Evolutionary conservation across 371 early-diverging fungal species (phyloP), one percentile per base, ranked within the genome.

Genomic region (Mortierella sp.): DNA sequence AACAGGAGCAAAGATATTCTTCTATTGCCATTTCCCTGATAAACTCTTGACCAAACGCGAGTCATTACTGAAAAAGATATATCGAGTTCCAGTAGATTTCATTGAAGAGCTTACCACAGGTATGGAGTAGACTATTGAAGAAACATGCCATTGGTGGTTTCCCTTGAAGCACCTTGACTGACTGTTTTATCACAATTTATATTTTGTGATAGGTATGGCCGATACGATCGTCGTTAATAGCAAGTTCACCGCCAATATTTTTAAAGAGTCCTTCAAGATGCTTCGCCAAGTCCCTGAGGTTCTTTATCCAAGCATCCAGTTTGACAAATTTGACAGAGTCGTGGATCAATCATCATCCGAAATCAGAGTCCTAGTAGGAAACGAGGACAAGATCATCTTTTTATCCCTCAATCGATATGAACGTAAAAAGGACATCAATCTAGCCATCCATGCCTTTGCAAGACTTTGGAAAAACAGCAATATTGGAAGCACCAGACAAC

Each of bases 1-100:
- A 76, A 85, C 89, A 22, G 84, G 88, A 2, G 82, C 89, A 23
- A 90, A 89, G 76, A 88, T 97, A 10, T 83, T 98, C 34, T 98
- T 98, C 84, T 98, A 98, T 79, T 97, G 99, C 81, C 99, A 98
- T 72, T 97, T 95, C 77, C 99, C 99, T 0, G 99, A 98, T 75
- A 92, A 94, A 75, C 86, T 96, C 22, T 83, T 95, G 59, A 89
- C 95, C 17, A 83, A 83, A 53, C 89, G 93, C 3, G 86, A 88
- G 31, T 87, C 91, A 4, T 31, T 85, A 26, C 54, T 92, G n/a
- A 93, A 94, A 76, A 78, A 79, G 31, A 32, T 96, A 0, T 98
- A 98, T 72, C 89, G 99, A 15, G 43, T 85, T 0, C 95, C 94
- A 0, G 86, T 98, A 59, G 98, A 98, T 82, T 77, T 74, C 17